phyloP scores from a whole-genome alignment of 78 protist genomes.

The Diacronema lutheri region DNA sequence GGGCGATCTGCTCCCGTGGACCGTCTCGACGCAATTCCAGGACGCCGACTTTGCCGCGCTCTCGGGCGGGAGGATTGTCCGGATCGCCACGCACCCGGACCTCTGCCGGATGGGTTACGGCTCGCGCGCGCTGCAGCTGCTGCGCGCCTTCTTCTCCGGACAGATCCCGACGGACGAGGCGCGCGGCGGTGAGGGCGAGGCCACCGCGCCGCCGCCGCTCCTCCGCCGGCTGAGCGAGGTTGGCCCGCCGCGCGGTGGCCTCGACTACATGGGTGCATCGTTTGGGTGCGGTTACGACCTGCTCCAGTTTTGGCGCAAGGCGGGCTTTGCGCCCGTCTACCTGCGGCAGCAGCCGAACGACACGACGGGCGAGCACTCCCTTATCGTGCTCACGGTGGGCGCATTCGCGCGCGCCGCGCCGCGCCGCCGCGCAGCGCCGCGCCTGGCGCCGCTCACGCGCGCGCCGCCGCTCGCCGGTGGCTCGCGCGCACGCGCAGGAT shows the following conservation, averaged over 20 bases:
- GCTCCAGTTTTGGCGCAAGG: conserved; percentile 79
- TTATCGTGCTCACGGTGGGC: conserved; percentile 80
- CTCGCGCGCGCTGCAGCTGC: conserved; percentile 75
- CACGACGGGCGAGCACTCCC: conserved; percentile 95
- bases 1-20: conserved; percentile 99
- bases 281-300: conserved; percentile 76
- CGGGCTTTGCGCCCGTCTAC: conserved; percentile 71
- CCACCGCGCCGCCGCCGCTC: conserved; percentile 75
- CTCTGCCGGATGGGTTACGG: conserved; percentile 93
- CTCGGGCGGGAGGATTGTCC: conserved; percentile 94
- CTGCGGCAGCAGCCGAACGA: conserved; percentile 84
- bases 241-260: conserved; percentile 67
- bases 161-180: conserved; percentile 25
- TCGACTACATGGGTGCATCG: conserved; percentile 93
- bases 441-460: too few species aligned
- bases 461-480: too few species aligned
- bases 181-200: background rate
- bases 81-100: conserved; percentile 97
- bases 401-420: background rate
- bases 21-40: conserved; percentile 80
- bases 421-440: background rate
- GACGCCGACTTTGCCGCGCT: conserved; percentile 82
- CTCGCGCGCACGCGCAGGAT: too few species aligned
- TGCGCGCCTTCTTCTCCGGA: conserved; percentile 82
- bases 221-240: conserved; percentile 31